Conservation (phyloP, 2,329 filamentous ascomycete species). For the Nemania sp. region DNA sequence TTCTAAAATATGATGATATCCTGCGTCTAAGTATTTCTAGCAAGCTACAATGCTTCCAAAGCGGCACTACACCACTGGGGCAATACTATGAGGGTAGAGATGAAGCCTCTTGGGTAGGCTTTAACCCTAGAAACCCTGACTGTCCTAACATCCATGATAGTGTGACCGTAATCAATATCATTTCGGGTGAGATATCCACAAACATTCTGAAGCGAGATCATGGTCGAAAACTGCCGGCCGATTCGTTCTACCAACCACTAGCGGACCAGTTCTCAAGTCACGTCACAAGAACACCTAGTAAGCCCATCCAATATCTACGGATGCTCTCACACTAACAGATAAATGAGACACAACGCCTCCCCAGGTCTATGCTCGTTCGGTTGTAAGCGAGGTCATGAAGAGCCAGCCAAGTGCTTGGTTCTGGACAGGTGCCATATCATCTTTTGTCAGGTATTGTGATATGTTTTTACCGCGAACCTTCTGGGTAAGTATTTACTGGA, state of each 20-base stretch:
- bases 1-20: background rate
- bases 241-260: constrained; percentile 40
- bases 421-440: constrained; percentile 7
- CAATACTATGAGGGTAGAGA: constrained; percentile 41
- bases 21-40: background rate
- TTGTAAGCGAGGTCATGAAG: constrained; percentile 15
- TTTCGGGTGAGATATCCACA: constrained; percentile 46
- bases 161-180: constrained; percentile 41
- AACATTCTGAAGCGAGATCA: constrained; percentile 47
- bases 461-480: background rate
- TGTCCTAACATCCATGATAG: constrained; percentile 13
- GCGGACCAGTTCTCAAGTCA: constrained; percentile 39
- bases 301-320: background rate
- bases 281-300: constrained; percentile 15
- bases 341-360: constrained; percentile 5
- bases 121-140: too few relatives aligned
- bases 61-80: constrained; percentile 42
- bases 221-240: constrained; percentile 40
- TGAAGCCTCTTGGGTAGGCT: constrained; percentile 40
- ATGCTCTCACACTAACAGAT: background rate
- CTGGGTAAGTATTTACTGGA: constrained; percentile 1
- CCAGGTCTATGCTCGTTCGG: background rate
- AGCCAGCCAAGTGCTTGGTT: constrained; percentile 9
- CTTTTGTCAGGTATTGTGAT: background rate
- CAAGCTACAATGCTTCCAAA: constrained; percentile 45